Evolutionary conservation across 1,284 basidiomycete species (phyloP).

Genomic region (Irpex lacteus): DNA sequence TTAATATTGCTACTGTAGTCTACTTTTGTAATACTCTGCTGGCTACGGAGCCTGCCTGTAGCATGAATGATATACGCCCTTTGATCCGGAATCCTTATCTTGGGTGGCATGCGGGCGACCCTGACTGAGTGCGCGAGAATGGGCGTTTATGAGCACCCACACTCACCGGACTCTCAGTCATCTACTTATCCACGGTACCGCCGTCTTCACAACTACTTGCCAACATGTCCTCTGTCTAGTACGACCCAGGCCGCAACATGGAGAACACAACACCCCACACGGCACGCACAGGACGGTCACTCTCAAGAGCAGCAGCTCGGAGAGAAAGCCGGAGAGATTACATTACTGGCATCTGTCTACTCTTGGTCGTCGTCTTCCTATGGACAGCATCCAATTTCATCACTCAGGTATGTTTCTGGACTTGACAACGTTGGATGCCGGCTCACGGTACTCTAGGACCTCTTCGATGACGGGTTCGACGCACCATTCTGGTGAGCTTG

Average conservation of each 20-base stretch:
- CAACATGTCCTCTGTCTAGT: neutral
- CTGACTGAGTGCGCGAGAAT: neutral
- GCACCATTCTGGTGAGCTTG: constrained; percentile 77
- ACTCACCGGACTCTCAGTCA: neutral
- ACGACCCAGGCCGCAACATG: neutral
- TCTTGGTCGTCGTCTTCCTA: constrained; percentile 78
- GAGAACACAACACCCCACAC: neutral
- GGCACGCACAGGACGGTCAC: neutral
- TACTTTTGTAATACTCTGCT: neutral
- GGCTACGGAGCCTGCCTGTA: neutral
- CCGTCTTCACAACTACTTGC: neutral
- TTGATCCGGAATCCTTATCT: neutral
- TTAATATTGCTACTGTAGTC: neutral
- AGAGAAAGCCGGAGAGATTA: constrained; percentile 45
- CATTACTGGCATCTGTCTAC: constrained; percentile 65
- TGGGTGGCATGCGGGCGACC: neutral
- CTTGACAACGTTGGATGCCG: neutral
- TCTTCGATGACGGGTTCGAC: constrained; percentile 71
- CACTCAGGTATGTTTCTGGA: constrained; percentile 56
- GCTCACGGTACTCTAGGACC: constrained; percentile 40
- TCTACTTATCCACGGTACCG: neutral
- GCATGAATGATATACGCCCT: neutral
- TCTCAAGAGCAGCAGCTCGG: neutral
- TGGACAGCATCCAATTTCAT: constrained; percentile 84
- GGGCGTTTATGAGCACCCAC: constrained; percentile 2